Evolutionary conservation across 257 asterid genomes (phyloP).

Genomic region (Buddleja alternifolia): DNA sequence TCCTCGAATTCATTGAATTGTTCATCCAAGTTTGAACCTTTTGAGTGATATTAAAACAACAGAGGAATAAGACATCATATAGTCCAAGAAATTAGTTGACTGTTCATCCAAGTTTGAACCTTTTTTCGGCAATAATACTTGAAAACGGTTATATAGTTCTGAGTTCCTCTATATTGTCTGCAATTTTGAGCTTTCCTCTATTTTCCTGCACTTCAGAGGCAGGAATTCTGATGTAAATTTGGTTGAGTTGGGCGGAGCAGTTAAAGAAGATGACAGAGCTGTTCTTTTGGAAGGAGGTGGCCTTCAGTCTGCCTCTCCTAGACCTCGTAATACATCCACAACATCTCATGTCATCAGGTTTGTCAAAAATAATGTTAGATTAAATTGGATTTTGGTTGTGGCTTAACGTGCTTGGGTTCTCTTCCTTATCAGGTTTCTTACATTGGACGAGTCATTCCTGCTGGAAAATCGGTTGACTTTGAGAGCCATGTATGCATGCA

Average conservation of each 20-base stretch:
- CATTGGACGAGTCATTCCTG: slow-evolving; percentile 74
- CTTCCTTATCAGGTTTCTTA: slow-evolving; percentile 61
- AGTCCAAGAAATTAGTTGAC: not conserved
- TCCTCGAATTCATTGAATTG: not conserved
- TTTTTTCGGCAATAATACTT: slow-evolving; percentile 7
- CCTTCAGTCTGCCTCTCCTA: slow-evolving; percentile 63
- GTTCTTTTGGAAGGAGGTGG: slow-evolving; percentile 82
- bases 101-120: not conserved
- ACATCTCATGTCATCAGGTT: slow-evolving; percentile 67
- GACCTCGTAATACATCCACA: slow-evolving; percentile 57
- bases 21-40: too few species aligned
- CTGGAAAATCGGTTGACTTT: slow-evolving; percentile 76
- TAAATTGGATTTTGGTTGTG: slow-evolving; percentile 20
- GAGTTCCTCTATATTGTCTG: slow-evolving; percentile 7
- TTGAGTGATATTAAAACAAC: not conserved
- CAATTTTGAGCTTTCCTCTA: slow-evolving; percentile 14
- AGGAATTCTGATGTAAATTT: slow-evolving; percentile 75
- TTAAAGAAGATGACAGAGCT: slow-evolving; percentile 74
- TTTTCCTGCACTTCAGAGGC: slow-evolving; percentile 39
- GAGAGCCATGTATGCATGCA: slow-evolving; percentile 75
- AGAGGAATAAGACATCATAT: not conserved
- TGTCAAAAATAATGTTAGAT: slow-evolving; percentile 30
- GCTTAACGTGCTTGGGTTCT: slow-evolving; percentile 16
- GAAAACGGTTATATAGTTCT: slow-evolving; percentile 1
- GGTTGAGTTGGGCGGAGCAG: slow-evolving; percentile 66